Conservation (phyloP, 495 filamentous ascomycete genomes). For the Arthonia radiata region DNA sequence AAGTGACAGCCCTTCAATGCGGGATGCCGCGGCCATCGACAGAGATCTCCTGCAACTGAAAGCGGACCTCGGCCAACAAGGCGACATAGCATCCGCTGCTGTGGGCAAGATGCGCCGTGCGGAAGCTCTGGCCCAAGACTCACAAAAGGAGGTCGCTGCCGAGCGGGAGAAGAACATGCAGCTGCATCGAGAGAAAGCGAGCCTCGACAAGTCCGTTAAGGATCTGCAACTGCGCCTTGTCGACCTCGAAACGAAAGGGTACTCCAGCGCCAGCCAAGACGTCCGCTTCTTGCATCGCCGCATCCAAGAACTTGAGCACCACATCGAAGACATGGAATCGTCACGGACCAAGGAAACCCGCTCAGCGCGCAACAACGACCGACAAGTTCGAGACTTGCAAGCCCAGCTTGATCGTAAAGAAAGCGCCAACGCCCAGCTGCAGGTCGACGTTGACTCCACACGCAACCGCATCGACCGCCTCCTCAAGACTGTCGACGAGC, state of each 20-base stretch:
- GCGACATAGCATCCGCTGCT: slow-evolving; percentile 78
- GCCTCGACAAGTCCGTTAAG: slow-evolving; percentile 71
- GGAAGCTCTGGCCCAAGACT: slow-evolving; percentile 65
- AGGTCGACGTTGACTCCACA: slow-evolving; percentile 55
- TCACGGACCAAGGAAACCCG: slow-evolving; percentile 57
- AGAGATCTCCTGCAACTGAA: slow-evolving; percentile 79
- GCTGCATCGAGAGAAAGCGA: slow-evolving; percentile 79
- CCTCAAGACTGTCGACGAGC: slow-evolving; percentile 73
- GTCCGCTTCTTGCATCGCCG: slow-evolving; percentile 85
- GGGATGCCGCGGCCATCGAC: slow-evolving; percentile 76
- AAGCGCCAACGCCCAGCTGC: slow-evolving; percentile 52
- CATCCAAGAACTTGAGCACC: slow-evolving; percentile 91
- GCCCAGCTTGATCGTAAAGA: slow-evolving; percentile 80
- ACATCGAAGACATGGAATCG: slow-evolving; percentile 63
- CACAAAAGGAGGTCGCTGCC: slow-evolving; percentile 81
- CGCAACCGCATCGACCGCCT: slow-evolving; percentile 79
- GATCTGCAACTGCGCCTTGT: slow-evolving; percentile 76
- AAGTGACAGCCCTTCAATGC: slow-evolving; percentile 70
- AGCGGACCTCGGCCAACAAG: slow-evolving; percentile 68
- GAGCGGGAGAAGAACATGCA: slow-evolving; percentile 66
- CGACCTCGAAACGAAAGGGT: slow-evolving; percentile 90
- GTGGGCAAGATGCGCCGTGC: slow-evolving; percentile 97
- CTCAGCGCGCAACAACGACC: slow-evolving; percentile 77
- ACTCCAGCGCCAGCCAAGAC: slow-evolving; percentile 79
- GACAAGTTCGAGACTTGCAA: slow-evolving; percentile 81